phyloP scores from a whole-genome alignment of 2,329 filamentous ascomycete species.

The Gremmenia infestans region DNA sequence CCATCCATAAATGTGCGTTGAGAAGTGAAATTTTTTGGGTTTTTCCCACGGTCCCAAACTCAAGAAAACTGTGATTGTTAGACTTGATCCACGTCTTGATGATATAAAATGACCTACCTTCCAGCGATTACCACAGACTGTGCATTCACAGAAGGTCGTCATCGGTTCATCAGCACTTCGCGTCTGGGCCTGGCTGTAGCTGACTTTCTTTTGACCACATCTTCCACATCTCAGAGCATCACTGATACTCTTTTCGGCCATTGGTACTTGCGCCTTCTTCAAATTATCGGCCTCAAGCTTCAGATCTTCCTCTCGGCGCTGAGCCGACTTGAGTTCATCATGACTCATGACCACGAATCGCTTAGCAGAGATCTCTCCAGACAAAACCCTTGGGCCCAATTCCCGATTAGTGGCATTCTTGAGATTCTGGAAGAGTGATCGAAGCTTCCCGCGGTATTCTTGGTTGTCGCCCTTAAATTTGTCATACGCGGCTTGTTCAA shows the following conservation, averaged over 20 bases:
- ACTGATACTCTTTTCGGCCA: constrained; percentile 85
- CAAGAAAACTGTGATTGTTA: constrained; percentile 30
- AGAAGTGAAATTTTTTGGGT: constrained; percentile 18
- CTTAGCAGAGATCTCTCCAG: constrained; percentile 64
- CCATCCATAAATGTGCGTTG: constrained; percentile 25
- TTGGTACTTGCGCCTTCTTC: constrained; percentile 92
- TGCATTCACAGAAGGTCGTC: constrained; percentile 71
- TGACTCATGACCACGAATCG: constrained; percentile 81
- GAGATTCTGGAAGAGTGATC: constrained; percentile 89
- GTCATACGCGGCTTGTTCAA: constrained; percentile 73
- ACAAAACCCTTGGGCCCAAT: constrained; percentile 71
- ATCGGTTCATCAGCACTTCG: constrained; percentile 91
- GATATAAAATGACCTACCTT: constrained; percentile 48
- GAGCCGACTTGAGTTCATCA: constrained; percentile 84
- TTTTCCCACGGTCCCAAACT: constrained; percentile 2
- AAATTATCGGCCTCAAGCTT: constrained; percentile 87
- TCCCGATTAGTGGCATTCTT: constrained; percentile 85
- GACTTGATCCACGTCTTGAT: not conserved
- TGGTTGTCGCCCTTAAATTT: constrained; percentile 64
- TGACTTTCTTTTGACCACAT: constrained; percentile 90
- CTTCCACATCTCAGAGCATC: constrained; percentile 84
- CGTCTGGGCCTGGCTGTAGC: constrained; percentile 94
- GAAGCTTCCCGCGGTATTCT: constrained; percentile 82
- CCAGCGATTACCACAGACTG: constrained; percentile 65
- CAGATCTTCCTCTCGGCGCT: constrained; percentile 71